Percentiles rank a stretch among this genome's conserved stretches.
Evolutionary conservation across 257 asterid genomes (phyloP).

Genomic region (Petrea volubilis): DNA sequence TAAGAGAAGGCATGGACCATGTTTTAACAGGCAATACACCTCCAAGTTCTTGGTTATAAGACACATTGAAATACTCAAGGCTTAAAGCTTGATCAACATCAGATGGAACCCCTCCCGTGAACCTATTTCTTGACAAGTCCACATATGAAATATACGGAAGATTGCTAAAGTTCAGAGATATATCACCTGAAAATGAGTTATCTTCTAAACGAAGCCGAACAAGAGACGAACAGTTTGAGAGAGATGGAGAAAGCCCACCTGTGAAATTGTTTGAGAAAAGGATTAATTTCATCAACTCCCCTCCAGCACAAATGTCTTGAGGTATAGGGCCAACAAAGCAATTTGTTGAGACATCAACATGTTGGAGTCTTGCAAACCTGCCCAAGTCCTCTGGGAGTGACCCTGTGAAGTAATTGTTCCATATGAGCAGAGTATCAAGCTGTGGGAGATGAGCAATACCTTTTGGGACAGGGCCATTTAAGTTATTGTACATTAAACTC

Average conservation of each 20-base stretch:
- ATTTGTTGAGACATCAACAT: constrained; percentile 88
- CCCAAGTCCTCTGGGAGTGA: constrained; percentile 76
- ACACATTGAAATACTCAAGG: constrained; percentile 72
- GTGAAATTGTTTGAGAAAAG: constrained; percentile 81
- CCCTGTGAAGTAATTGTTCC: constrained; percentile 90
- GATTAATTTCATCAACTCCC: constrained; percentile 60
- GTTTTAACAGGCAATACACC: constrained; percentile 56
- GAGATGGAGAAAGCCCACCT: constrained; percentile 72
- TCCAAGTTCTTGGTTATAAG: constrained; percentile 75
- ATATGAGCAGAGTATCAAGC: constrained; percentile 77
- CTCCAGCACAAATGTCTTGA: constrained; percentile 62
- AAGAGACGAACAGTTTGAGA: constrained; percentile 80
- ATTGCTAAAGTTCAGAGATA: constrained; percentile 57
- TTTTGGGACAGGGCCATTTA: constrained; percentile 78
- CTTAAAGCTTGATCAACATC: constrained; percentile 48
- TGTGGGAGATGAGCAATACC: constrained; percentile 74
- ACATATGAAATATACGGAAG: constrained; percentile 55
- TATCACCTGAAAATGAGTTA: constrained; percentile 75
- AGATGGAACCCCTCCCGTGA: constrained; percentile 66
- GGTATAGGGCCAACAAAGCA: constrained; percentile 69
- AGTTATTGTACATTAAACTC: constrained; percentile 87
- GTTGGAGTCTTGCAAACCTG: constrained; percentile 55
- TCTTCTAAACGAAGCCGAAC: constrained; percentile 88
- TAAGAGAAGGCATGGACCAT: constrained; percentile 68
- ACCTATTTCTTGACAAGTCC: constrained; percentile 80